Base-by-base conservation (phyloP, 2,329 filamentous ascomycete genomes). In the Ascochyta viciae-villosae region DNA sequence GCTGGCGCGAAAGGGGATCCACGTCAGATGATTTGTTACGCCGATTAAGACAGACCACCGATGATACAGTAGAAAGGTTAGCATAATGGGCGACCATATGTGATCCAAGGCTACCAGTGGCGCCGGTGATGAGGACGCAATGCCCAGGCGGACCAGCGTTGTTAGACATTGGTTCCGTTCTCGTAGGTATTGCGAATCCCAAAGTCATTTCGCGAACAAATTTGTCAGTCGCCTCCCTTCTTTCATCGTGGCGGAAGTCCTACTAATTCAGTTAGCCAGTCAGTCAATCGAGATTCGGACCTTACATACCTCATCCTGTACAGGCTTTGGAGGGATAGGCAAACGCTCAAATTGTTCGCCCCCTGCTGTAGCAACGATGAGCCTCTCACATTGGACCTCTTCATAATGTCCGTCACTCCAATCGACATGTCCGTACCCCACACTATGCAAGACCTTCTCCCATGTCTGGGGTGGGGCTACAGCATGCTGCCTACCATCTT, bases 41-140 rank as follows among this genome's bases (percentile, higher is more conserved):
- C 10, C 57, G 76, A 61, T 85, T 85, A 12, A 85, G 59, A 52
- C 82, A 84, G 5, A 82, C 57, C 0, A 81, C 69, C 1, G 31
- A 63, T 19, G 67, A 60, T 4, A 80, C 74, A 12, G 65, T 58
- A 0, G 70, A 38, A 0, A 58, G 62, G 0, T 54, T 19, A 9
- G 76, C 72, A 3, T 76, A 49, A 5, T 70, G 38, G 1, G 55
- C 48, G 3, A 76, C 74, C 1, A 80, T 50, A 53, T 81, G 75
- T 0, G 63, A 40, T 1, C 78, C 79, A 0, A 80, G 64, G 44
- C 76, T 75, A 2, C 78, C 78, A 0, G 77, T 69, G 0, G 72
- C 73, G 5, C 78, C 77, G 1, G 78, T 80, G 4, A 81, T 63
- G 1, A 79, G 54, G 1, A 80, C 70, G 27, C 50, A 46, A 16